Evolutionary conservation across 169 alveolate species (phyloP), one percentile per base, ranked within the genome.

Genomic region (Plasmodium ovale): DNA sequence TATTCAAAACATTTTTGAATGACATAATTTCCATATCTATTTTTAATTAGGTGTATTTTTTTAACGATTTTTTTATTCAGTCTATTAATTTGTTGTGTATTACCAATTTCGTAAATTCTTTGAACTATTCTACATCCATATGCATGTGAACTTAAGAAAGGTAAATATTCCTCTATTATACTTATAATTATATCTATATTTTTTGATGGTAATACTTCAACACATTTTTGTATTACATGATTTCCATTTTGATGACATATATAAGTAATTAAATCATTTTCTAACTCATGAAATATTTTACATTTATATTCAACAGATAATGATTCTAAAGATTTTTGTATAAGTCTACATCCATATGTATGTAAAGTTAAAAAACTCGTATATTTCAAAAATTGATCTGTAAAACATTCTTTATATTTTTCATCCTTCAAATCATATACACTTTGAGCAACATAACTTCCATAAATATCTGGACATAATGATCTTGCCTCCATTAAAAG

Each of bases 181-280:
- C 35, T 54, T 56, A 85, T 68, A 4, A 85, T 85, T 16, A 53
- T 69, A 69, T 85, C 87, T 0, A 85, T 85, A 42, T 85, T 25
- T 0, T 33, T 59, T 16, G 73, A 68, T 35, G 91, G 87, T 27
- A 85, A 68, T 4, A 85, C 91, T 31, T 85, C 91, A 7, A 85
- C 49, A 59, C 91, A 85, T 47, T 85, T 85, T 25, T 85, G 91
- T 23, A 85, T 70, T n/a, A 85, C 91, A 44, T 85, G 91, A 60
- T 85, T 85, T 35, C 91, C 91, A 85, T 85, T 85, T 69, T 85
- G 91, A 29, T 85, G 87, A n/a, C 85, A 69, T 14, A 85, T 85
- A 16, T 68, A 85, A 3, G 72, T 56, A 12, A 85, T 85, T 69
- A 85, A 44, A 56, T 85, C 87, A 4, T 69, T 62, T 49, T 85